Evolutionary conservation across 352 stramenopile genomes (phyloP), one percentile per base, ranked within the genome.

Genomic region (Paralagenidium karlingii): DNA sequence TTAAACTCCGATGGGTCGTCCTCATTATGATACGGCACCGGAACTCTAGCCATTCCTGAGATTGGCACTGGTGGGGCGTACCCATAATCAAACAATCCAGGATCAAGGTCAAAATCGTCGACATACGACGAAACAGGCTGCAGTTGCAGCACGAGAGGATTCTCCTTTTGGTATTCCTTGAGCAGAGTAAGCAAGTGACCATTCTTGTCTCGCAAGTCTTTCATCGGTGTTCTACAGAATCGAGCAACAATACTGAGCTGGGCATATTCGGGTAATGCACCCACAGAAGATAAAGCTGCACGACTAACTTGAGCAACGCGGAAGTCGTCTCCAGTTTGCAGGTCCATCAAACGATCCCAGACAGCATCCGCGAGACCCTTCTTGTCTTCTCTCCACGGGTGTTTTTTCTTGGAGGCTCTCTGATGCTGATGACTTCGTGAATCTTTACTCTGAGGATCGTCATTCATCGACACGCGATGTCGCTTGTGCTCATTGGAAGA

Each of bases 291-390:
- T 41, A 87, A 77, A 7, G 70, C 68, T 31, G 69, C 61, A 21
- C 73, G 68, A 43, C 70, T 86, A 13, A 90, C 65, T 59, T 90
- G 71, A 6, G 73, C 64, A 4, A 90, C 45, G 16, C 50, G 43
- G 30, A 90, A 90, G 16, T 80, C 64, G 20, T 58, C 52, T 1
- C 37, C 58, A 2, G 63, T 63, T 49, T 85, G 61, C 34, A 84
- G 82, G 34, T 87, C 74, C 57, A 80, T 68, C 5, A 90, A 59
- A 3, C 73, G 76, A 37, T 86, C 74, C 70, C 68, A 90, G 3
- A 71, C 70, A 6, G 67, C 60, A 29, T 68, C 58, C 20, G 62
- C 51, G 6, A 89, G 54, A 4, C 73, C 73, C 29, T 79, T 75
- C 36, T 66, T 56, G 26, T 76, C 58, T 15, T 65, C 53, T 21